Evolutionary conservation across 805 yeast species (phyloP), one percentile per base, ranked within the genome.

Genomic region (Kuraishia capsulata): DNA sequence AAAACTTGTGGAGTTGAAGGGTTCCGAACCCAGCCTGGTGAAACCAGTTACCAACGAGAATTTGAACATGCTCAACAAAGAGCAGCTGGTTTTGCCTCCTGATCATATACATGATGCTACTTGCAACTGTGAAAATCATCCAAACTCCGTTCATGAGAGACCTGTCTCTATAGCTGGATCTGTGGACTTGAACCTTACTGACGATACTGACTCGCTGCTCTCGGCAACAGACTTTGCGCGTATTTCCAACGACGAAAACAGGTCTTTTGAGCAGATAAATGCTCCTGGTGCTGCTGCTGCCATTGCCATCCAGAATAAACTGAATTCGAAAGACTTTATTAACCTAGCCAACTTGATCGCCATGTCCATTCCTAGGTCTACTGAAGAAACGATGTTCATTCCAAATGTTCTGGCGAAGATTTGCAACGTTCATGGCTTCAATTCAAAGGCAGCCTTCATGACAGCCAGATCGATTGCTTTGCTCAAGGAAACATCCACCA

Each of bases 211-310:
- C 16, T 50, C 57, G 26, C 51, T 57, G 3, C 50, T 57, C 33
- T 42, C 58, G 1, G 50, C 56, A 13, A 51, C 52, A 13, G 26
- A 43, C 39, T 41, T 19, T 29, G 11, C 8, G 10, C 14, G 14
- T 8, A 11, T 36, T 6, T 14, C 24, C 24, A 17, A 26, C 16
- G 23, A 18, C 25, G 35, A 33, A 39, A n/a, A 38, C 29, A 23
- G 37, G 20, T 69, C 77, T 3, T 74, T 75, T 45, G 85, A 79
- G 50, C 78, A 72, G 40, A 65, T 65, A 30, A 85, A 83, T 42
- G 89, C 90, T 1, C 87, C 88, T 0, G 88, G 87, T 4, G 74
- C 85, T 2, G 78, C 80, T 2, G 87, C 88, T 16, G 76, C 80
- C 24, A 75, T 81, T 64, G 73, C 71, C 5, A 58, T 64, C 33